Base-by-base conservation (phyloP, 2,329 filamentous ascomycete genomes). In the Trichoderma sp. region DNA sequence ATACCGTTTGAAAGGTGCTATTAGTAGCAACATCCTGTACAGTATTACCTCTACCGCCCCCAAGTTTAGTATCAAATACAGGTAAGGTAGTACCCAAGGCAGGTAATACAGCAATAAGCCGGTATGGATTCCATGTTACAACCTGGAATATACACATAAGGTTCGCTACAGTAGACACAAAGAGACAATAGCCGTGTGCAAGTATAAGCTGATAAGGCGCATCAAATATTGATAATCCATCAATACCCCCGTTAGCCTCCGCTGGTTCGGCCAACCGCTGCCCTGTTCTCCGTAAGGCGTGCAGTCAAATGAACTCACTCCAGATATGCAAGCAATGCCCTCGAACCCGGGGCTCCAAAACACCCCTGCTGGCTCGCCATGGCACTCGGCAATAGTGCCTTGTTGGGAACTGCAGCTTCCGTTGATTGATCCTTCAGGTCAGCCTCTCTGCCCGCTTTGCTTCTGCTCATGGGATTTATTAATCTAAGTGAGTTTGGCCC, bases 391-490 rank as follows among this genome's bases (percentile, higher is more conserved):
- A 66, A 74, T 56, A 74, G 62, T 74, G 45, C 71, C 71, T n/a
- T 59, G 60, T 74, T 74, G 71, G 71, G 71, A 74, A 60, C 71
- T 38, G 63, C 62, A 66, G 71, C 62, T 38, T 45, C 38, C 71
- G n/a, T 35, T 63, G 69, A 64, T 64, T 72, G 69, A 72, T 72
- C 69, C 69, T 72, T 63, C 69, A 72, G 56, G 71, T 60, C 71
- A 74, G 71, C 63, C 60, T 50, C 62, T 63, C 59, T 63, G 59
- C 59, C 59, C 59, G 59, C 59, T 35, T 18, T 35, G 59, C n/a
- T 18, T 69, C 31, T 60, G 45, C 60, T 67, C 21, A 24, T 67
- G 71, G 71, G 45, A 65, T 60, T 65, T n/a, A 73, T 65, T 29
- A 73, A 38, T 56, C 12, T 38, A 74, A 56, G 38, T 60, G 53